phyloP scores from a whole-genome alignment of 2,329 filamentous ascomycete species.

The Fusarium lateritium region DNA sequence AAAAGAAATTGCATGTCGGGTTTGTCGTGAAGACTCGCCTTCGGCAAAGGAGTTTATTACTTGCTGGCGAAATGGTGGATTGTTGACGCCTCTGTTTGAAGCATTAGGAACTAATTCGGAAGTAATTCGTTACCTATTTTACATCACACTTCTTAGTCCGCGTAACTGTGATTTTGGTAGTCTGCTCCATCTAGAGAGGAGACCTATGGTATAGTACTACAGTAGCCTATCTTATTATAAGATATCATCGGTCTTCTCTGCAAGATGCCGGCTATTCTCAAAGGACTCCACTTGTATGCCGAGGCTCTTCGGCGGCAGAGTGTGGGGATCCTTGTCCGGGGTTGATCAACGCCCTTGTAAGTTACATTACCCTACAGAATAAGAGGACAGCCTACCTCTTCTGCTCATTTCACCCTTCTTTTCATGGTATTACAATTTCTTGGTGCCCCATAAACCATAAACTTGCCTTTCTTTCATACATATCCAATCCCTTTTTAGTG shows the following conservation, averaged over 20 bases:
- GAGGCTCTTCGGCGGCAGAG: constrained; percentile 43
- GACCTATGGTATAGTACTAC: background rate
- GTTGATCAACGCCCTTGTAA: constrained; percentile 18
- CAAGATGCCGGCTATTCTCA: background rate
- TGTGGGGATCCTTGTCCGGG: constrained; percentile 39
- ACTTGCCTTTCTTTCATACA: no score
- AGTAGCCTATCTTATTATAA: background rate
- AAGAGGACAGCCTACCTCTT: constrained; percentile 8
- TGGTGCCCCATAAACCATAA: background rate
- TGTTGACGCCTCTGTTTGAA: constrained; percentile 7
- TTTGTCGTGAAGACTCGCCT: constrained; percentile 18
- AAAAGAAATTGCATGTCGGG: constrained; percentile 38
- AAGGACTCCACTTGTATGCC: constrained; percentile 23
- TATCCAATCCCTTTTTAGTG: background rate
- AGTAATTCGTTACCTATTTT: background rate
- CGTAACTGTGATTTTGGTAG: no score
- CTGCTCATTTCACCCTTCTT: background rate
- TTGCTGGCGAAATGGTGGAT: constrained; percentile 9
- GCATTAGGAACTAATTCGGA: background rate
- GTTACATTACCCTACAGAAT: constrained; percentile 15
- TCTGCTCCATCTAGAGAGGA: background rate
- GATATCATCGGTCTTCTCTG: no score
- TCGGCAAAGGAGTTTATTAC: constrained; percentile 42
- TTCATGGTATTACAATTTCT: background rate
- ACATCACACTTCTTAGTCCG: background rate